phyloP scores from a whole-genome alignment of 148 eudicot genomes.

The Rhododendron griersonianum region DNA sequence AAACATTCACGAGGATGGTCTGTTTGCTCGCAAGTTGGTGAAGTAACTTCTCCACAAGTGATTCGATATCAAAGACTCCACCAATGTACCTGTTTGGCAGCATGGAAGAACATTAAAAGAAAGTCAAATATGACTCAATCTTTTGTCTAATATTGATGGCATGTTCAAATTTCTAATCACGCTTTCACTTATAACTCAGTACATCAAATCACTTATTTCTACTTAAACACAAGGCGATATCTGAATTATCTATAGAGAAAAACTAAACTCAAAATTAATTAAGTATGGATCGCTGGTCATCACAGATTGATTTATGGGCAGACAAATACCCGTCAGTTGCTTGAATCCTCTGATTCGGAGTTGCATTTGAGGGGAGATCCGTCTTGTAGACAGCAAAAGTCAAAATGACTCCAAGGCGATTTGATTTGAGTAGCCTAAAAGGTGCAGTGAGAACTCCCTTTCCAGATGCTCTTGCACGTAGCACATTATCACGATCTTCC shows the following conservation, averaged over 20 bases:
- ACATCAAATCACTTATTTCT: not conserved
- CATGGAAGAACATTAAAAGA: constrained; percentile 10
- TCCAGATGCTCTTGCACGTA: constrained; percentile 91
- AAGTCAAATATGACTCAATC: not conserved
- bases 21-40: constrained; percentile 98
- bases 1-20: constrained; percentile 84
- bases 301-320: not conserved
- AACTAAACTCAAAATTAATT: not conserved
- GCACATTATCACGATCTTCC: constrained; percentile 97
- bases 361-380: constrained; percentile 78
- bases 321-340: constrained; percentile 73
- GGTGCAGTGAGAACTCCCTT: constrained; percentile 98
- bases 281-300: not conserved
- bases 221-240: not conserved
- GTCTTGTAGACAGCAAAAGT: constrained; percentile 92
- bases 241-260: not conserved
- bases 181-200: not conserved
- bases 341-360: constrained; percentile 59
- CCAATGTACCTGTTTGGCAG: constrained; percentile 74
- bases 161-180: not conserved
- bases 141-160: not conserved
- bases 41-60: constrained; percentile 92
- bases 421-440: constrained; percentile 73
- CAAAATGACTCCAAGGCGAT: constrained; percentile 89
- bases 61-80: constrained; percentile 89